These are phyloP conservation scores for Forsythia viridissima DNA, from an alignment of 257 asterid species.

Conservation along the genomic window DNA sequence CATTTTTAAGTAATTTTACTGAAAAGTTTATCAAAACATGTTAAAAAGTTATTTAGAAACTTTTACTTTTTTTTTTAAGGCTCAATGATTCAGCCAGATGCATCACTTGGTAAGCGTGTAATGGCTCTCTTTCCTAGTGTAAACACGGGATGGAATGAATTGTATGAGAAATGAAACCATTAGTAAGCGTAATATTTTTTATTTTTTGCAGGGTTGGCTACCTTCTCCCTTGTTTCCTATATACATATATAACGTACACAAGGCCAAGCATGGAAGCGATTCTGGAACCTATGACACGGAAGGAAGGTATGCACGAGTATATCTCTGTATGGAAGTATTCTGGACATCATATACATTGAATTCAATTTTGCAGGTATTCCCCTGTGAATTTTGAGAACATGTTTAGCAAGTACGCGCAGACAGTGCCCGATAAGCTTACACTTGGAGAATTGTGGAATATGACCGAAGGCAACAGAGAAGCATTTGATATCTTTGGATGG, in stretches of 20 bases:
- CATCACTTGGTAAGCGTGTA: not conserved
- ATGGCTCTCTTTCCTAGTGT: not conserved
- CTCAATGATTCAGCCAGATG: no score
- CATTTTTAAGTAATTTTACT: no score
- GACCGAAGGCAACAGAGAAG: slow-evolving; percentile 63
- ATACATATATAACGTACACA: slow-evolving; percentile 69
- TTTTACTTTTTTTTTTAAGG: no score
- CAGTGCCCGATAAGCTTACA: slow-evolving; percentile 73
- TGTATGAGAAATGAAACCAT: not conserved
- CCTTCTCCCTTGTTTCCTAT: slow-evolving; percentile 77
- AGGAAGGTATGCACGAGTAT: slow-evolving; percentile 54
- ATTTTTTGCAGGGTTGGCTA: slow-evolving; percentile 58
- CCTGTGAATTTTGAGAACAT: slow-evolving; percentile 75
- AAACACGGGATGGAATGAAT: not conserved
- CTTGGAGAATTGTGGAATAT: slow-evolving; percentile 69
- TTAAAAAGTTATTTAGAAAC: no score
- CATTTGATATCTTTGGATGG: slow-evolving; percentile 67
- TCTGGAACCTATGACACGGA: slow-evolving; percentile 72
- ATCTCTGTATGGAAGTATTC: not conserved
- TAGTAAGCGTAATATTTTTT: not conserved
- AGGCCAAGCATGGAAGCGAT: slow-evolving; percentile 81
- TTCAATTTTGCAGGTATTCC: slow-evolving; percentile 39
- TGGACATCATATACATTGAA: not conserved
- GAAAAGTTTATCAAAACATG: no score
- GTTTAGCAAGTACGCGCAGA: slow-evolving; percentile 64